Evolutionary conservation across 768 basidiomycete species (phyloP), one percentile per base, ranked within the genome.

Genomic region (Panellus pusillus): DNA sequence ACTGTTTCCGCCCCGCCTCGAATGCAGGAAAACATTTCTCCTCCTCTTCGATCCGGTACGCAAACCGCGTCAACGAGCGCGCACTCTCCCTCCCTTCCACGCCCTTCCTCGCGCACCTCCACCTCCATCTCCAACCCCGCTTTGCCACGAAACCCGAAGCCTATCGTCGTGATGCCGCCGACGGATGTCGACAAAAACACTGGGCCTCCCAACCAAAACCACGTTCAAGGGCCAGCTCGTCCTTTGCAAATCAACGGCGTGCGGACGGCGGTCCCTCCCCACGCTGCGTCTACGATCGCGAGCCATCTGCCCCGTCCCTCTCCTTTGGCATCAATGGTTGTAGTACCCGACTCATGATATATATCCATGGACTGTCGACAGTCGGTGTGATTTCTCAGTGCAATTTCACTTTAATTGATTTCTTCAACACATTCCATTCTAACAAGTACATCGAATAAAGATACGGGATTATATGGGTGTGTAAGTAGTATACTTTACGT

Each of bases 181-280:
- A 44, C 14, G 17, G 36, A 57, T 39, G 40, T 48, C 1, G 35
- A 42, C 40, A 57, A 57, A 39, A 15, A 7, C 1, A 41, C n/a
- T 12, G 17, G 12, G 13, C 6, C 44, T n/a, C 44, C 18, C 24
- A 11, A 31, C 12, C 24, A 28, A 17, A 36, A 19, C 18, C 48
- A 50, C 43, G 14, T 12, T 9, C 51, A 14, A 2, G 9, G 27
- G 13, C 51, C 14, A 19, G 19, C 51, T 17, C 46, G 44, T n/a
- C 46, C 47, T 19, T 38, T 57, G 47, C 56, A 57, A 47, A 53
- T 45, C 7, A 57, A 57, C 28, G 56, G 56, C 37, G 47, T 43
- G 37, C 51, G 56, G 47, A 45, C 47, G 37, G 24, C 50, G 45
- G 36, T 18, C 3, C 55, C 50, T 3, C 44, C 47, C 24, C 52